Conservation (phyloP, 257 asterid genomes). For the Solanum sparsipilum region DNA sequence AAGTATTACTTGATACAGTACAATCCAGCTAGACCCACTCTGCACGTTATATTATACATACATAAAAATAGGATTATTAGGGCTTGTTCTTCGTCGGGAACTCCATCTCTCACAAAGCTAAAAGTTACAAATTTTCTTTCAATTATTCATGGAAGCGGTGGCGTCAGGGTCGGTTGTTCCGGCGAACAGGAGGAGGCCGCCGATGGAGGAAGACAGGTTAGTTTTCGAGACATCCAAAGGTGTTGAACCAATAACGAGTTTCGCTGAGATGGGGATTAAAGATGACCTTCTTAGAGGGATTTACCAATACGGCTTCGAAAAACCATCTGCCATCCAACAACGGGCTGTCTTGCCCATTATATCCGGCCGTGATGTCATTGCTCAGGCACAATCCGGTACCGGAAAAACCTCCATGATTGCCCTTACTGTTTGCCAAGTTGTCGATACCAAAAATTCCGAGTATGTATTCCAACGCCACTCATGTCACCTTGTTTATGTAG, state of each 20-base stretch:
- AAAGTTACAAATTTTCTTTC: not conserved
- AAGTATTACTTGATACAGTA: not conserved
- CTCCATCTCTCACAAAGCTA: not conserved
- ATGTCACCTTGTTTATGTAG: too few relatives aligned
- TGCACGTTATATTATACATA: not conserved
- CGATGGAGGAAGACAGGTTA: slow-evolving; percentile 51
- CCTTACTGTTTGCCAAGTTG: slow-evolving; percentile 77
- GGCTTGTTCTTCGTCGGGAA: not conserved
- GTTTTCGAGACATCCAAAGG: slow-evolving; percentile 79
- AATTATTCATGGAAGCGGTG: slow-evolving; percentile 39
- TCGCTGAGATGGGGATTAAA: slow-evolving; percentile 84
- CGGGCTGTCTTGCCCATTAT: slow-evolving; percentile 77
- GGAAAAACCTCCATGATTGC: slow-evolving; percentile 97
- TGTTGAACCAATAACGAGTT: slow-evolving; percentile 71
- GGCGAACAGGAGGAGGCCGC: slow-evolving; percentile 28
- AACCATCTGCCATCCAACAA: slow-evolving; percentile 91
- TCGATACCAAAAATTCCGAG: slow-evolving; percentile 87
- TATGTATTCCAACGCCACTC: slow-evolving; percentile 10
- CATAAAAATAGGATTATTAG: not conserved
- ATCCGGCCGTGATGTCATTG: slow-evolving; percentile 81
- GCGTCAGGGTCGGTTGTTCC: slow-evolving; percentile 31
- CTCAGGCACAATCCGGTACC: slow-evolving; percentile 91
- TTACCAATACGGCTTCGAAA: slow-evolving; percentile 78
- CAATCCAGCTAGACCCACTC: not conserved
- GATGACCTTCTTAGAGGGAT: slow-evolving; percentile 75